These are phyloP conservation scores for Talinum fruticosum DNA, from an alignment of 148 eudicot genomes.

Conservation along the genomic window DNA sequence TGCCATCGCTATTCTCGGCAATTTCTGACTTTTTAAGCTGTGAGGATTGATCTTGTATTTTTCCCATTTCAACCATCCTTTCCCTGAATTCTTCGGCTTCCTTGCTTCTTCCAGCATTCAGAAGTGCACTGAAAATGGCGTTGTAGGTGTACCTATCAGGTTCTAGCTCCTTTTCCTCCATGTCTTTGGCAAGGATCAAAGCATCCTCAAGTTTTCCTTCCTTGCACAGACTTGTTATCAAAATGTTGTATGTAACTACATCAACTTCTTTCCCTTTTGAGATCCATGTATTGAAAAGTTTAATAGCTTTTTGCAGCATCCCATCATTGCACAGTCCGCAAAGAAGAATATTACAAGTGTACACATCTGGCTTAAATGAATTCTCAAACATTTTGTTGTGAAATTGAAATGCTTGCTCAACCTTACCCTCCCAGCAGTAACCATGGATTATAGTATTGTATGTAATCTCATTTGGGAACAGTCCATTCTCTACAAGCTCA, in stretches of 20 bases:
- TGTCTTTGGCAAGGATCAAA: conserved; percentile 49
- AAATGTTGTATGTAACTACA: conserved; percentile 68
- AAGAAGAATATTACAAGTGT: conserved; percentile 76
- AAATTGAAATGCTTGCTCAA: conserved; percentile 82
- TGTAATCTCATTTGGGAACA: conserved; percentile 73
- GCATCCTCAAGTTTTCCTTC: conserved; percentile 69
- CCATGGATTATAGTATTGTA: conserved; percentile 82
- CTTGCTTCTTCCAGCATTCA: conserved; percentile 40
- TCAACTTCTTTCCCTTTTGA: conserved; percentile 66
- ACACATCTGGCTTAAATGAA: conserved; percentile 64
- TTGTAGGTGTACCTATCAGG: conserved; percentile 65
- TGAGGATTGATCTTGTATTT: conserved; percentile 20
- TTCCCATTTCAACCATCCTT: conserved; percentile 33
- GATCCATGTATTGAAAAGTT: conserved; percentile 62
- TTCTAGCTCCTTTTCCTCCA: conserved; percentile 59
- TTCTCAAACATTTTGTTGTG: conserved; percentile 75
- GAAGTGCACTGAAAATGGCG: conserved; percentile 54
- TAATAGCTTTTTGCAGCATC: conserved; percentile 75
- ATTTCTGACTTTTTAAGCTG: conserved; percentile 25
- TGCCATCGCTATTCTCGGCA: conserved; percentile 19
- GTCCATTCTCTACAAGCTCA: conserved; percentile 67
- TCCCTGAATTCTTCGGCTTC: conserved; percentile 65
- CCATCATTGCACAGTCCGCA: conserved; percentile 73
- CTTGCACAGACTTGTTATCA: conserved; percentile 66
- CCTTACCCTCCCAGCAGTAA: conserved; percentile 74